A percentile compares a stretch with the other conserved stretches of the same genome.
Evolutionary conservation across 2,329 filamentous ascomycete species (phyloP).

Genomic region (Hymenoscyphus scutula): DNA sequence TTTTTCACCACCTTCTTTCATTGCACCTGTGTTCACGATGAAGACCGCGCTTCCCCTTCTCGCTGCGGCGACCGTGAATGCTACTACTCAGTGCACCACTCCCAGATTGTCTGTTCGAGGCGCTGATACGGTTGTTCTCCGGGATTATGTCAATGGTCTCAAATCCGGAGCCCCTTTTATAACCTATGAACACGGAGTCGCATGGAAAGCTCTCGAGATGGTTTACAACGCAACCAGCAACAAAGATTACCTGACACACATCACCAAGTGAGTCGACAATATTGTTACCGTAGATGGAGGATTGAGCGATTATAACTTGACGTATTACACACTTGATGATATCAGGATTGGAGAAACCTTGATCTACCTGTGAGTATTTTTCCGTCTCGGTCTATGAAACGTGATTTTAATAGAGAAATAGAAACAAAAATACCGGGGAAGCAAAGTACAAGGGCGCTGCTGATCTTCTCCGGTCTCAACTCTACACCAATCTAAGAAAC

Average conservation of each 20-base stretch:
- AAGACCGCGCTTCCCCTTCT: neutral
- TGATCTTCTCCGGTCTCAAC: slow-evolving; percentile 43
- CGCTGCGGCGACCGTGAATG: neutral
- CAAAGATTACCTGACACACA: slow-evolving; percentile 43
- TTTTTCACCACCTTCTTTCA: neutral
- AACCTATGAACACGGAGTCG: slow-evolving; percentile 15
- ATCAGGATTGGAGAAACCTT: slow-evolving; percentile 52
- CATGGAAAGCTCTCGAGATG: slow-evolving; percentile 38
- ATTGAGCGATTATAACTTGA: slow-evolving; percentile 43
- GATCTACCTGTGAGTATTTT: slow-evolving; percentile 45
- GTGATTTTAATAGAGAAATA: neutral
- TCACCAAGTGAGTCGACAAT: slow-evolving; percentile 45
- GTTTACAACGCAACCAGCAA: slow-evolving; percentile 44
- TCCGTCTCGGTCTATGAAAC: neutral
- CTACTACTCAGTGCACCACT: slow-evolving; percentile 8
- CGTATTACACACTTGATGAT: slow-evolving; percentile 49
- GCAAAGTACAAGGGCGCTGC: slow-evolving; percentile 50
- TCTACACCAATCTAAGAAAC: slow-evolving; percentile 49
- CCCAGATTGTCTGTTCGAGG: slow-evolving; percentile 17
- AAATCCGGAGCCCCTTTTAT: slow-evolving; percentile 14
- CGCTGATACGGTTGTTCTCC: slow-evolving; percentile 14
- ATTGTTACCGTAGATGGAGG: slow-evolving; percentile 47
- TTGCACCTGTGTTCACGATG: neutral
- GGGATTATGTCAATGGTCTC: slow-evolving; percentile 17
- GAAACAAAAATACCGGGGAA: slow-evolving; percentile 41